Base-by-base conservation (phyloP, 305 asterid species). In the Plantago lanceolata region DNA sequence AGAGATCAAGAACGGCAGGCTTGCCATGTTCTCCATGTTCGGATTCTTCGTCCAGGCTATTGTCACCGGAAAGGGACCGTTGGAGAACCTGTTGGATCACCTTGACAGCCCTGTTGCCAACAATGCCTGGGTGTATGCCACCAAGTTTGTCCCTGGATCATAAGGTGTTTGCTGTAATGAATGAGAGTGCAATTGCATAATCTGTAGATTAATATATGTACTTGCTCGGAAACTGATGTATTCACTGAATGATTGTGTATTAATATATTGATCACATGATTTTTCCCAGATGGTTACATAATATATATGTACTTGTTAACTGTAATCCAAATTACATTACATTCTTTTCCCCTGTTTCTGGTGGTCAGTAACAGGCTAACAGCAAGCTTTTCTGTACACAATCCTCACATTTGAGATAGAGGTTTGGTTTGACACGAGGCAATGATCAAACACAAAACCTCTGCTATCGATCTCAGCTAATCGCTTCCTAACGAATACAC, bases 51-150 rank as follows among this genome's bases (percentile, higher is more conserved):
- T 82, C n/a, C 89, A 85, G 65, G 89, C 87, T 0, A 82, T 81
- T 17, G 85, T 82, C 19, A 85, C 87, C 0, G 85, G 93, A n/a
- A 80, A 80, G 52, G 89, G 93, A 0, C 89, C 85, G 7, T 68
- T 81, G 19, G 85, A 89, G 84, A 87, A 89, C 72, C 76, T 85
- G 33, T 71, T 85, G 76, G 94, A 85, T 69, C 96, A 89, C 62
- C 90, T 89, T 54, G 94, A 85, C 58, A 79, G 80, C 77, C 96
- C 91, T 33, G 94, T 86, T 48, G 91, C 89, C 29, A 87, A 87
- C 78, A 89, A 86, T 75, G 96, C 95, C 6, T 81, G 95, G 95
- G 88, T 85, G 43, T 89, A 76, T 73, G 95, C 96, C 70, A 87
- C 91, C 63, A 86, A 89, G 67, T 89, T 89, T 73, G 83, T 37